Percentiles rank a stretch among this genome's conserved stretches.
phyloP scores from a whole-genome alignment of 768 basidiomycete genomes.

The Kwoniella newhampshirensis region DNA sequence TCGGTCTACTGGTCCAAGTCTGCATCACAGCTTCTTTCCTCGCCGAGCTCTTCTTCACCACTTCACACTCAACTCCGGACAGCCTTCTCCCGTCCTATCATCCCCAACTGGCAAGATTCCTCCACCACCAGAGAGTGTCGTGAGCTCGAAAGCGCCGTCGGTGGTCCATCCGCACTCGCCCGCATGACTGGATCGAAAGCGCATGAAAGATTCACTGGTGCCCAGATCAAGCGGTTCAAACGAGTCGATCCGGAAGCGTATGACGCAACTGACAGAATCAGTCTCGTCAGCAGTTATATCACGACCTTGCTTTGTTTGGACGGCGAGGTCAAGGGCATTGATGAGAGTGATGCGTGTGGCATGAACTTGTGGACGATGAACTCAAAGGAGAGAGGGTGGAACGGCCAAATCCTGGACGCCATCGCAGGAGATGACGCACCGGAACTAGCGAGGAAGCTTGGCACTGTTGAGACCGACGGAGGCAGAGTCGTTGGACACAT shows the following conservation, averaged over 20 bases:
- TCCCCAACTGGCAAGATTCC: constrained; percentile 90
- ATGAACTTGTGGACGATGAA: constrained; percentile 84
- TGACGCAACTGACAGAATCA: constrained; percentile 65
- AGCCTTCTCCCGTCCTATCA: constrained; percentile 67
- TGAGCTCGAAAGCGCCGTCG: constrained; percentile 65
- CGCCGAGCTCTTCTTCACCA: constrained; percentile 59
- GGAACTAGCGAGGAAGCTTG: constrained; percentile 67
- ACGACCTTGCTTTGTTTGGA: constrained; percentile 70
- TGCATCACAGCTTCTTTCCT: constrained; percentile 60
- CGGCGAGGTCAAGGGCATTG: constrained; percentile 73
- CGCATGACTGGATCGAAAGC: constrained; percentile 77
- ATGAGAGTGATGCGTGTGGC: constrained; percentile 83
- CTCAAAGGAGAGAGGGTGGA: constrained; percentile 65
- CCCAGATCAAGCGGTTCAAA: constrained; percentile 74
- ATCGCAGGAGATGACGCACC: constrained; percentile 63
- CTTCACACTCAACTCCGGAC: constrained; percentile 64
- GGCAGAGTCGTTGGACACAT: constrained; percentile 68
- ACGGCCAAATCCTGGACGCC: constrained; percentile 62
- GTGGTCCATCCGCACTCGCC: constrained; percentile 70
- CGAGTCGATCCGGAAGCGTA: constrained; percentile 53
- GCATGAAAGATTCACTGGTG: constrained; percentile 84
- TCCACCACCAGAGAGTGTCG: constrained; percentile 75
- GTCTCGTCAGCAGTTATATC: constrained; percentile 78
- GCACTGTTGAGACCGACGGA: constrained; percentile 72
- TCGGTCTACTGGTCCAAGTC: constrained; percentile 75